Base-by-base conservation (phyloP, 2,329 filamentous ascomycete genomes). In the Diplodia mutila region DNA sequence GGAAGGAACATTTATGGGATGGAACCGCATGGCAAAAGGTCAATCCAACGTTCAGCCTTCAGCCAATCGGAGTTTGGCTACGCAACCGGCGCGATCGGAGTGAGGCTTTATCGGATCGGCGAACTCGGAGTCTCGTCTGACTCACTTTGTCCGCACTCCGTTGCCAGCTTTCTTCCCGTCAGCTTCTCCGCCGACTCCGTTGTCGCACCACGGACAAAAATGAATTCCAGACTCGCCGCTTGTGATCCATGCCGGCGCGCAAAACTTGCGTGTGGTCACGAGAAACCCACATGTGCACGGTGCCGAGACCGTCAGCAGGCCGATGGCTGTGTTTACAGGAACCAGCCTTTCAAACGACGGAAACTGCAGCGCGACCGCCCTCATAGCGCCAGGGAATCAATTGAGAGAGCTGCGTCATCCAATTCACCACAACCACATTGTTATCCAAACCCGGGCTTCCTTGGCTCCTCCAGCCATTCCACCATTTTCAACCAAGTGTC, bases 381-480 rank as follows among this genome's bases (percentile, higher is more conserved):
- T 39, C 42, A 25, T 67, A 55, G 42, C 71, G 69, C 6, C 51
- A 53, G 51, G 27, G 51, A n/a, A 29, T 53, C 51, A 53, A 9
- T 3, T 8, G 25, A n/a, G 6, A 53, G 25, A 3, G 5, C 51
- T 9, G 16, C 51, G 5, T 29, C 51, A n/a, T 16, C 14, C n/a
- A 18, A 14, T n/a, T 53, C 51, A n/a, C 51, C 51, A 29, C 51
- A 53, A 53, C 27, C 51, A 4, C 51, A 32, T 3, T 16, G 0
- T 2, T 77, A 77, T 69, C 76, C 76, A 0, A 78, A 78, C 67
- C 75, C 76, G n/a, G 75, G 75, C 6, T 78, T 74, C 48, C 70
- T 76, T 8, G 76, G 76, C 21, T 71, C 70, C 2, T 76, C 75
- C 4, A 77, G 75, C 67, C 73, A 76, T 66, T 71, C 73, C 9